Evolutionary conservation across 148 eudicot genomes (phyloP), one percentile per base, ranked within the genome.

Genomic region (Camellia japonica): DNA sequence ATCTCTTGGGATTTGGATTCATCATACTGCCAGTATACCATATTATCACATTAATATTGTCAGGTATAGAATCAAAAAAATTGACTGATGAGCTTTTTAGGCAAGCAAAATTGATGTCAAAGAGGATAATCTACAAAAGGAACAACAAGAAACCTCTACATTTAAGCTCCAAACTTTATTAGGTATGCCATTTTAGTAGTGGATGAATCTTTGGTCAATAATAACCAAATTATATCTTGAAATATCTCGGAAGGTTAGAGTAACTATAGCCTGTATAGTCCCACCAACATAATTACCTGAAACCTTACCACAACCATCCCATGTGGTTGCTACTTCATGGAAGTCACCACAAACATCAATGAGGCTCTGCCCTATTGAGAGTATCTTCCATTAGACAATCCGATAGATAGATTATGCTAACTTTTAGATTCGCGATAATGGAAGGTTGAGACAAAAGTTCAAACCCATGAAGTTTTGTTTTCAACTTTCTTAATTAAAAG

Each of bases 1-100:
- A 82, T 71, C 84, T 95, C 98, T 80, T 95, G 98, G 70, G 97
- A 90, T 82, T 83, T 89, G 23, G 94, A 88, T 42, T 95, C 97
- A 82, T 91, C 96, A 81, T 83, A 86, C 97, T 93, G 90, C 82
- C 77, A 71, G 52, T 19, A 18, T 20, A 30, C 44, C 16, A 54
- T 18, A 16, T 19, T 44, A 62, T 55, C 6, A 23, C 5, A 30
- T 13, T 9, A 18, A 42, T 7, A 20, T 61, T 52, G 14, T 0
- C 23, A 6, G 20, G 14, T 6, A 56, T 1, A 55, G 55, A 69
- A 38, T 16, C 72, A 52, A n/a, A 8, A 54, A 56, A 54, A 16
- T 5, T 54, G 13, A 78, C n/a, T 67, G 46, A 42, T 14, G 14
- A 67, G 13, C 6, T 18, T 5, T 49, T 20, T 12, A 75, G 18